phyloP scores from a whole-genome alignment of 805 yeast species.

The Ogataea pilisensis region DNA sequence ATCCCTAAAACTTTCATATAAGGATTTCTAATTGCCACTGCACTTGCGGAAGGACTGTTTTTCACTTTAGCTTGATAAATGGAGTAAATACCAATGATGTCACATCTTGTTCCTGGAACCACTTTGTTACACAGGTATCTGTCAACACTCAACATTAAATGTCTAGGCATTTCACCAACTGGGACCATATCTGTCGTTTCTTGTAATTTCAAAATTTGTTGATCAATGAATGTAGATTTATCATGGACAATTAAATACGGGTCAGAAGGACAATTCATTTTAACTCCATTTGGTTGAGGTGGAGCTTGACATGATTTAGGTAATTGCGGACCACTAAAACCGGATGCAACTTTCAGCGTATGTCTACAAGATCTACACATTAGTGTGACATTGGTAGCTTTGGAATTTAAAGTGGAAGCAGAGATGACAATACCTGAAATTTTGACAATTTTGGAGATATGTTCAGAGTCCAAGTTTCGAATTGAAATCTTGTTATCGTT shows the following conservation, averaged over 20 bases:
- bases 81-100: conserved; percentile 88
- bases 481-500: conserved; percentile 69
- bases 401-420: conserved; percentile 81
- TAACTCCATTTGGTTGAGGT: conserved; percentile 46
- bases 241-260: conserved; percentile 94
- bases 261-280: conserved; percentile 74
- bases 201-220: conserved; percentile 88
- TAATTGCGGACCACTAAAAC: conserved; percentile 65
- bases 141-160: conserved; percentile 81
- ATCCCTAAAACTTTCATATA: conserved; percentile 85
- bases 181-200: conserved; percentile 99
- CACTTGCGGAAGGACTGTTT: conserved; percentile 41
- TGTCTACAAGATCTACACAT: conserved; percentile 89
- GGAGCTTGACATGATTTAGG: conserved; percentile 67
- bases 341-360: conserved; percentile 58
- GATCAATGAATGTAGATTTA: conserved; percentile 89
- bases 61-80: conserved; percentile 73
- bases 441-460: conserved; percentile 84
- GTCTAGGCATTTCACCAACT: conserved; percentile 98
- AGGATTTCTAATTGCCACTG: conserved; percentile 89
- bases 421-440: conserved; percentile 92
- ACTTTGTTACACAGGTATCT: conserved; percentile 85
- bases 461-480: conserved; percentile 79
- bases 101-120: conserved; percentile 93
- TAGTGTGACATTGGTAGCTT: conserved; percentile 78